Evolutionary conservation across 169 alveolate genomes (phyloP).

Genomic region (Fabrea salina): DNA sequence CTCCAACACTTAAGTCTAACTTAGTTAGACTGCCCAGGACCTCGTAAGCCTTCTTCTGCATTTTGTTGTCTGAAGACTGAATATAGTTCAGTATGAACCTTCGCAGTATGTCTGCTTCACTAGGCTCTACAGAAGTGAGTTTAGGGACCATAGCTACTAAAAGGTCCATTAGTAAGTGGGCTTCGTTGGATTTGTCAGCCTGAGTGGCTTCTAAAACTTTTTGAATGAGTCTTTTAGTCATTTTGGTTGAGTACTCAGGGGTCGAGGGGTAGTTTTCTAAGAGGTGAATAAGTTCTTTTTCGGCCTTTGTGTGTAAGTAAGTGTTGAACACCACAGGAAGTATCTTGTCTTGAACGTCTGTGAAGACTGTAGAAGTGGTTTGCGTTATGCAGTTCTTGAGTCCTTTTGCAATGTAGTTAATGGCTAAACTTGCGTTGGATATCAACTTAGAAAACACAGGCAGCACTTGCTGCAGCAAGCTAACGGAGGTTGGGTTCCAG

Average conservation of each 20-base stretch:
- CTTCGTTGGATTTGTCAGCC: neutral
- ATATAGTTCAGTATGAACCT: neutral
- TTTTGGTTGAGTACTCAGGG: neutral
- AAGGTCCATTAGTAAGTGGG: neutral
- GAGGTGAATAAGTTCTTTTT: neutral
- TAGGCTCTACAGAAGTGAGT: neutral
- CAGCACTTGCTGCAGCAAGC: neutral
- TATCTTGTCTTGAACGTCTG: conserved; percentile 3
- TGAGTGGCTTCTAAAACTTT: neutral
- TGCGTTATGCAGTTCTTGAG: neutral
- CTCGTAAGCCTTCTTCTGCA: conserved; percentile 12
- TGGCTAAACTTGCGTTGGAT: neutral
- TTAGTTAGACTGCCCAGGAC: neutral
- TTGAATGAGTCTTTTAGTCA: neutral
- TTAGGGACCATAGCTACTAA: neutral
- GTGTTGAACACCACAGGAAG: conserved; percentile 4
- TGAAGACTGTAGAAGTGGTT: neutral
- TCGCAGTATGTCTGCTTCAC: neutral
- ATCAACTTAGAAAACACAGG: conserved; percentile 3
- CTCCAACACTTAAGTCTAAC: neutral
- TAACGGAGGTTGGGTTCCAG: neutral
- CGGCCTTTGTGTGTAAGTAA: neutral
- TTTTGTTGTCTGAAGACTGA: neutral
- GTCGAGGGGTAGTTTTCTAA: neutral
- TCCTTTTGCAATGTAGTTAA: neutral